Percentiles rank a stretch among this genome's conserved stretches.
phyloP scores from a whole-genome alignment of 2,329 filamentous ascomycete species.

The Monilinia vaccinii-corymbosi region DNA sequence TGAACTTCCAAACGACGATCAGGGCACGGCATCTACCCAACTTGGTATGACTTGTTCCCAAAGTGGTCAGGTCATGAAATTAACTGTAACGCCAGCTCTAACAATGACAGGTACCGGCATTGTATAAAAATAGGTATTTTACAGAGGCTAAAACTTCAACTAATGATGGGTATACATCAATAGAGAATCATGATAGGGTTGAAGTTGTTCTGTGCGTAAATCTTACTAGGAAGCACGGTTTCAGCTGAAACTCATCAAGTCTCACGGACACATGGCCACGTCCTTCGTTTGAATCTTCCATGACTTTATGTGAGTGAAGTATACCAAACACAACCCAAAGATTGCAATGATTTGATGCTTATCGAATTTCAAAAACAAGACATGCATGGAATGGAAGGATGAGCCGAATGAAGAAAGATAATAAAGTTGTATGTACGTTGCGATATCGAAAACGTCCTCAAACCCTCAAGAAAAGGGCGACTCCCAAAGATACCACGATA shows the following conservation, averaged over 20 bases:
- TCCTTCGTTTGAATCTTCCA: neutral
- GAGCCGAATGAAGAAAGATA: neutral
- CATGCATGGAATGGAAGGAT: neutral
- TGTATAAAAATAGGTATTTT: neutral
- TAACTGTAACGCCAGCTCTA: slow-evolving; percentile 10
- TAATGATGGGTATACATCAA: neutral
- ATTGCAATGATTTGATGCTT: neutral
- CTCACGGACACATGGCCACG: neutral
- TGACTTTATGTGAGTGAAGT: neutral
- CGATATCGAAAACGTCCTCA: too few species aligned
- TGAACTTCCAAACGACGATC: slow-evolving; percentile 13
- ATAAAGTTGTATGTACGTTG: neutral
- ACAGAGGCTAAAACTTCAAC: neutral
- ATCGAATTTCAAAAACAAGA: neutral
- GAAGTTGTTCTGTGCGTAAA: neutral
- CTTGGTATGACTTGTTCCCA: slow-evolving; percentile 4
- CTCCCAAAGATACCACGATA: neutral
- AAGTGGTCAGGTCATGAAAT: neutral
- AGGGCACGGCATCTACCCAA: slow-evolving; percentile 8
- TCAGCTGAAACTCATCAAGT: slow-evolving; percentile 11
- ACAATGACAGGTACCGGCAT: slow-evolving; percentile 5
- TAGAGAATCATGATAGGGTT: neutral
- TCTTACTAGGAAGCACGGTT: slow-evolving; percentile 1
- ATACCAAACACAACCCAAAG: neutral
- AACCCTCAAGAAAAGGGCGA: neutral